These are phyloP conservation scores for Paracoccidioides brasiliensis DNA, from an alignment of 2,329 filamentous ascomycete genomes.

Conservation along the genomic window DNA sequence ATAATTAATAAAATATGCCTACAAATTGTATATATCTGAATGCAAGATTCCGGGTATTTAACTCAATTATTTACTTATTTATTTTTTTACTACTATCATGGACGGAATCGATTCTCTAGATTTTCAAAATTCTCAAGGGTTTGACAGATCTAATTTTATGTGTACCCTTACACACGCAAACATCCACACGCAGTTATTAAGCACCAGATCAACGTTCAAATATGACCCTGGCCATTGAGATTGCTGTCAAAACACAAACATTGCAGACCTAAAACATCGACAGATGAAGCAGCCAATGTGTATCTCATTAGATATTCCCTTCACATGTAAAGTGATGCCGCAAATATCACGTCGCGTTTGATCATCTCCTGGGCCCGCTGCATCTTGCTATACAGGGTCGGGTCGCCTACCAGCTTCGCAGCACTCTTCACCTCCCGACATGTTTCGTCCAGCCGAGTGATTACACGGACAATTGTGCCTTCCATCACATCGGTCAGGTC, in stretches of 20 bases:
- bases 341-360: slow-evolving; percentile 85
- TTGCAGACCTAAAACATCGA: background rate
- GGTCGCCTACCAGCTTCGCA: slow-evolving; percentile 87
- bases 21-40: too few species aligned
- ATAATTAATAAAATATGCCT: too few species aligned
- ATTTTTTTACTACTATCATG: background rate
- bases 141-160: background rate
- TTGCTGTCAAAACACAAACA: background rate
- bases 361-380: slow-evolving; percentile 94
- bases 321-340: slow-evolving; percentile 78
- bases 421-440: slow-evolving; percentile 97
- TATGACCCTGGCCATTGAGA: background rate
- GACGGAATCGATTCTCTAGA: too few species aligned
- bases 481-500: slow-evolving; percentile 92
- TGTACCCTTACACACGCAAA: background rate
- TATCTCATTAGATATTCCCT: background rate
- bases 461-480: slow-evolving; percentile 90
- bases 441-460: slow-evolving; percentile 86
- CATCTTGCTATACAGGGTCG: slow-evolving; percentile 91
- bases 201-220: background rate
- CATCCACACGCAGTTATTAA: background rate
- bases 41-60: too few species aligned
- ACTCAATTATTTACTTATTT: background rate
- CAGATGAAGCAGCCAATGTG: background rate
- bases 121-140: background rate